phyloP scores from a whole-genome alignment of 2,329 filamentous ascomycete species.

The Hymenoscyphus occultus region DNA sequence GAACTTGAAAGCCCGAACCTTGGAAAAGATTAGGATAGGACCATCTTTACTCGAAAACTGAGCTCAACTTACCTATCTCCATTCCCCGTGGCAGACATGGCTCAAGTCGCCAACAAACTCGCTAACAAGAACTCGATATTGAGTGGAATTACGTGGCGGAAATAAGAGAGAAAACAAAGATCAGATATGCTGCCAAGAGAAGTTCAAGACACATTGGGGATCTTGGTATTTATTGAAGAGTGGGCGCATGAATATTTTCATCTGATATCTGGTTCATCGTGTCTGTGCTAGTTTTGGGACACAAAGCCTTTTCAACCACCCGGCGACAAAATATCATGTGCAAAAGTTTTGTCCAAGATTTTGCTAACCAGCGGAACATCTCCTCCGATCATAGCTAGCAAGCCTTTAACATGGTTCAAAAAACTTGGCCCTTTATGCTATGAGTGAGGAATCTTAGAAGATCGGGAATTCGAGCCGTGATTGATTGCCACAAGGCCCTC shows the following conservation, averaged over 20 bases:
- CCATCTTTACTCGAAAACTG: neutral
- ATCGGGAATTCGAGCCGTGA: neutral
- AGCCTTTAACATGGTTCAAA: neutral
- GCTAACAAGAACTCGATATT: neutral
- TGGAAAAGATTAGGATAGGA: neutral
- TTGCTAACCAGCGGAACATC: neutral
- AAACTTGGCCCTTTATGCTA: neutral
- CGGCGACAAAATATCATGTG: neutral
- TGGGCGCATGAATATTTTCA: neutral
- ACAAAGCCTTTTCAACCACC: neutral
- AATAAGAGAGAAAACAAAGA: neutral
- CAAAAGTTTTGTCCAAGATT: neutral
- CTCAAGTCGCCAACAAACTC: neutral
- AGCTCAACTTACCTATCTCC: neutral
- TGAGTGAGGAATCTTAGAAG: neutral
- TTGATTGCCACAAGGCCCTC: no score
- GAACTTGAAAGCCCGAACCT: neutral
- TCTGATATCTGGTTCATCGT: neutral
- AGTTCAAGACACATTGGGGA: neutral
- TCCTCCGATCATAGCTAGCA: neutral
- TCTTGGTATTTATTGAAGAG: neutral
- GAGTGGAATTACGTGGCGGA: neutral
- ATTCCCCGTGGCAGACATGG: neutral
- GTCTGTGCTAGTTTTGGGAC: conserved; percentile 1
- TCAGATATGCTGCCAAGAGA: neutral